Evolutionary conservation across 2,329 filamentous ascomycete species (phyloP), one percentile per base, ranked within the genome.

Genomic region (Sporothrix pallida): DNA sequence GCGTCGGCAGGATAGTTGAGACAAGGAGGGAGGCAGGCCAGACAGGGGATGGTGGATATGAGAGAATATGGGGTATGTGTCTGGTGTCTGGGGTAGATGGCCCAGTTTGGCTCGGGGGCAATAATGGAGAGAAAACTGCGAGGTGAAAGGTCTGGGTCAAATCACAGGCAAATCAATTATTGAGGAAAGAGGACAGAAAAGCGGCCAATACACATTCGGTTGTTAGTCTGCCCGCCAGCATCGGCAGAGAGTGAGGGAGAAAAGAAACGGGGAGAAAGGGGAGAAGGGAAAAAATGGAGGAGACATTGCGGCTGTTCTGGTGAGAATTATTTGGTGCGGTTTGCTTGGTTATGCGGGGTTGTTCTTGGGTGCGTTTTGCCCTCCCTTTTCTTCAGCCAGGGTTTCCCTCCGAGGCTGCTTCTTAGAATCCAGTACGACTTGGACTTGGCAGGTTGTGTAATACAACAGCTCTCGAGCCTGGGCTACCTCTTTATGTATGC

Each of bases 1-100:
- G n/a, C 62, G 26, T 67, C 62, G 62, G 62, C 62, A 67, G 42
- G 42, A 67, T 67, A 67, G 62, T 26, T 5, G 56, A 60, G 31
- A 37, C 31, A 37, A 1, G 7, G 31, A 37, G 31, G 7, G 4
- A 37, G 31, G 31, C 31, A 37, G 31, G 31, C 31, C 31, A 37
- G 31, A 37, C 31, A 37, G 31, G 31, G 31, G 31, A 37, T 37
- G 3, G 31, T 37, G 31, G 31, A 37, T 5, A 5, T 37, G 31
- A 7, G 31, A 37, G 31, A 37, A 37, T 7, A 37, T 37, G 31
- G 31, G 31, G 31, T 7, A 5, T 37, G 31, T 6, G 2, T 37
- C 4, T 37, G 31, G 31, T 37, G 31, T 37, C 31, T 37, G 31
- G 31, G 31, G 31, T 37, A 37, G 31, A 37, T 37, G 31, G 31